Percentiles rank a stretch among this genome's conserved stretches.
phyloP scores from a whole-genome alignment of 2,329 filamentous ascomycete genomes.

The Cladophialophora psammophila region DNA sequence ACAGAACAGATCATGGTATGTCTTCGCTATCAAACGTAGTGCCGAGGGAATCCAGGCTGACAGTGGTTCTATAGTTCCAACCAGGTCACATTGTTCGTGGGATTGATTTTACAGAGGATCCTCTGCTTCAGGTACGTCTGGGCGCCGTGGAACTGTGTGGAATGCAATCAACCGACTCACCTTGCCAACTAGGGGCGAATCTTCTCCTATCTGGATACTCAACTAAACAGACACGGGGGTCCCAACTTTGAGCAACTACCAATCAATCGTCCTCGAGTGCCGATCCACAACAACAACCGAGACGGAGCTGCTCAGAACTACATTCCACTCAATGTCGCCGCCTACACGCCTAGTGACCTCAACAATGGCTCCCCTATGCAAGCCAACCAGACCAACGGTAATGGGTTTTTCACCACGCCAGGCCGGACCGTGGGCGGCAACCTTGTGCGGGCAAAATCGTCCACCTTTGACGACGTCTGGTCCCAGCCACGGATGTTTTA shows the following conservation, averaged over 20 bases:
- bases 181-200: constrained; percentile 2
- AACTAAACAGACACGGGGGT: constrained; percentile 11
- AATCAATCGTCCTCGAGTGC: constrained; percentile 9
- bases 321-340: constrained; percentile 5
- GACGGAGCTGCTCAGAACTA: constrained; percentile 10
- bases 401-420: constrained; percentile 11
- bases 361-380: constrained; percentile 11
- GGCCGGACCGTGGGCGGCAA: constrained; percentile 8
- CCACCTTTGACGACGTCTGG: constrained; percentile 10
- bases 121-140: constrained; percentile 4
- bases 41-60: neutral
- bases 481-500: constrained; percentile 13
- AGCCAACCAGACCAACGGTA: constrained; percentile 5
- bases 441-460: constrained; percentile 9
- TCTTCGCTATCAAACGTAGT: neutral
- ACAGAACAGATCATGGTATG: constrained; percentile 16
- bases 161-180: neutral
- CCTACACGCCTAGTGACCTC: constrained; percentile 2
- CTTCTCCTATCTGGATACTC: constrained; percentile 12
- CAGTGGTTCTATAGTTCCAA: constrained; percentile 5
- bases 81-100: constrained; percentile 12
- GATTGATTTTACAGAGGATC: constrained; percentile 13
- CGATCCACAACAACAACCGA: constrained; percentile 18
- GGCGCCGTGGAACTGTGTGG: neutral
- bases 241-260: constrained; percentile 14